Evolutionary conservation across 345 rosid species (phyloP).

Genomic region (Erysimum cheiranthoides): DNA sequence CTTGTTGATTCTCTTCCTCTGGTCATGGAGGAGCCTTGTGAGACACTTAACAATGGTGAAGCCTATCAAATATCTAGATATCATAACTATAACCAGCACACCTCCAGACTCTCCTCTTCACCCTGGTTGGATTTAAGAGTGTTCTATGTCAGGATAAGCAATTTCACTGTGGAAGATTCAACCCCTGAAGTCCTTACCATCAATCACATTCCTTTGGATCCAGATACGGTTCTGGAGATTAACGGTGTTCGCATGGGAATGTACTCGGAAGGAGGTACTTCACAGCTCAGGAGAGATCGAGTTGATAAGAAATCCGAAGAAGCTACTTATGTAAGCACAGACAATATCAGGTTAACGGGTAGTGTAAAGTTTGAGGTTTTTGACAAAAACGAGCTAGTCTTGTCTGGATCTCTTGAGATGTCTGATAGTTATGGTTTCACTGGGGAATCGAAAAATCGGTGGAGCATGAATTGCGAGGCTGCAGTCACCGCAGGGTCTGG

Average conservation of each 20-base stretch:
- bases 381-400: conserved; percentile 59
- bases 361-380: conserved; percentile 78
- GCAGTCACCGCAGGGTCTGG: conserved; percentile 52
- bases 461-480: conserved; percentile 83
- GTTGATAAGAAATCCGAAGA: conserved; percentile 76
- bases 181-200: conserved; percentile 67
- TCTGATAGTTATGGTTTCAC: conserved; percentile 51
- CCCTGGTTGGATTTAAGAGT: conserved; percentile 84
- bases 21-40: conserved; percentile 63
- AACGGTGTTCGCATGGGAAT: conserved; percentile 70
- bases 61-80: conserved; percentile 44
- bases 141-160: conserved; percentile 81
- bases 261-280: conserved; percentile 62
- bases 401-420: conserved; percentile 72
- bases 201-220: conserved; percentile 75
- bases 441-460: conserved; percentile 55
- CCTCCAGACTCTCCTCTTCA: conserved; percentile 48
- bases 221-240: conserved; percentile 72
- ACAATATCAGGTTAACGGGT: conserved; percentile 72
- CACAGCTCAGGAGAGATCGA: conserved; percentile 80
- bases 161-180: conserved; percentile 64
- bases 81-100: conserved; percentile 46
- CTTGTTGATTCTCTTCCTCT: conserved; percentile 33
- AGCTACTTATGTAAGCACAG: conserved; percentile 84
- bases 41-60: conserved; percentile 50